Conservation (phyloP, 768 basidiomycete genomes). For the Rhodosporidiobolus sp. region DNA sequence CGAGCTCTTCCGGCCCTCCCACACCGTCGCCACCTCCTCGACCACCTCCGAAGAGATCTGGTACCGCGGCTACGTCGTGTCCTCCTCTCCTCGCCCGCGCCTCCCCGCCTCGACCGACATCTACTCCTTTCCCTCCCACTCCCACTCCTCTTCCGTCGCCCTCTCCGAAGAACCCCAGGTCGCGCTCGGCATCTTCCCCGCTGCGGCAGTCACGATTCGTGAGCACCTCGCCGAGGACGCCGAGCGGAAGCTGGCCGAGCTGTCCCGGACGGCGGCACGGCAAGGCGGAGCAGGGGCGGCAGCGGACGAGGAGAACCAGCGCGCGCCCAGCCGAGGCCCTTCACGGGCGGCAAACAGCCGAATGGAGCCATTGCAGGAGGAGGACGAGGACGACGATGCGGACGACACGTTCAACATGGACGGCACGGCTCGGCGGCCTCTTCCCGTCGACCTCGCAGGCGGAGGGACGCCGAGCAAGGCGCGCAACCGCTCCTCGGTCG, state of each 20-base stretch:
- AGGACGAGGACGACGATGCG: constrained; percentile 40
- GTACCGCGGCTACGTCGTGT: constrained; percentile 81
- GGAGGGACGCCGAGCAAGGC: constrained; percentile 9
- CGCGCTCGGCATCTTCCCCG: constrained; percentile 46
- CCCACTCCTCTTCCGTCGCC: constrained; percentile 13
- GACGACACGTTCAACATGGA: not conserved
- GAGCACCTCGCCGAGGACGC: constrained; percentile 43
- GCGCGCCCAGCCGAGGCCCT: not conserved
- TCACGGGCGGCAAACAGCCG: constrained; percentile 12
- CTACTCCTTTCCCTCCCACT: constrained; percentile 61
- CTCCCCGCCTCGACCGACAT: constrained; percentile 21
- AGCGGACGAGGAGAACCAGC: not conserved
- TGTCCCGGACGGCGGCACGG: not conserved
- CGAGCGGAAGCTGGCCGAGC: constrained; percentile 23
- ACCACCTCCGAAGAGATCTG: constrained; percentile 58
- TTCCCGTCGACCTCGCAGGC: not conserved
- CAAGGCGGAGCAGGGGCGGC: not conserved
- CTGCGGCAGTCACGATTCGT: constrained; percentile 41
- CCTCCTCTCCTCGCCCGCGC: constrained; percentile 20
- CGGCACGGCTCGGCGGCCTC: not conserved
- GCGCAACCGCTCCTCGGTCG: constrained; percentile 27
- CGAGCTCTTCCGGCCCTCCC: constrained; percentile 55
- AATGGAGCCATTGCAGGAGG: constrained; percentile 43
- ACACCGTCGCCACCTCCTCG: not conserved
- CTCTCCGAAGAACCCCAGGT: constrained; percentile 39